Evolutionary conservation across 108 stramenopile genomes (phyloP), one percentile per base, ranked within the genome.

Genomic region (Mediolabrus comicus): DNA sequence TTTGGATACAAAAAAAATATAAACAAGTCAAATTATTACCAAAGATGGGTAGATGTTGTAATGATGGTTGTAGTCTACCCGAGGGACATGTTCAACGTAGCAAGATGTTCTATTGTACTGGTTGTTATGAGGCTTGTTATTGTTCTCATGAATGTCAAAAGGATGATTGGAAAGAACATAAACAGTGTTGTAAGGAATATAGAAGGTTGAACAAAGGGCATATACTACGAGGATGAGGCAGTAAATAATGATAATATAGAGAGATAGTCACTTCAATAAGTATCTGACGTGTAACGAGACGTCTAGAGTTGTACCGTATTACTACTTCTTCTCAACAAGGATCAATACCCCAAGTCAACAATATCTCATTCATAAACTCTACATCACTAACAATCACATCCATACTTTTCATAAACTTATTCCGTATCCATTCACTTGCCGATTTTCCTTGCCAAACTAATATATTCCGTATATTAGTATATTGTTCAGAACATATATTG

Each of bases 351-450:
- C 53, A 55, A 3, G n/a, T 55, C 28, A 14, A 12, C 53, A 55
- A 31, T 2, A 55, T n/a, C 64, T 53, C 24, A 24, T 62, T 28
- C 59, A 83, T 70, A 56, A 66, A 43, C 0, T 70, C 59, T 27
- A 32, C 38, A 39, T 76, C 68, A 13, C 63, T 57, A 17, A 80
- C 83, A 34, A 72, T 19, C 11, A 83, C 83, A 72, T 79, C 79
- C 5, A 46, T 29, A 28, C 59, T 36, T 16, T 57, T 25, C 34
- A 83, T 62, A 41, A 83, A 83, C 63, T 79, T 68, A 32, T 63
- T 52, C 4, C 53, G 30, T 32, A 83, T 80, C 83, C 83, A 83
- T 32, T 52, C 14, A 28, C 60, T 65, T n/a, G 79, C 65, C 16
- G 51, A 39, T 8, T 28, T 41, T 3, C 69, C 75, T 9, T 70